Evolutionary conservation across 2,329 filamentous ascomycete genomes (phyloP), one percentile per base, ranked within the genome.

Genomic region (Pseudocercospora macadamiae): DNA sequence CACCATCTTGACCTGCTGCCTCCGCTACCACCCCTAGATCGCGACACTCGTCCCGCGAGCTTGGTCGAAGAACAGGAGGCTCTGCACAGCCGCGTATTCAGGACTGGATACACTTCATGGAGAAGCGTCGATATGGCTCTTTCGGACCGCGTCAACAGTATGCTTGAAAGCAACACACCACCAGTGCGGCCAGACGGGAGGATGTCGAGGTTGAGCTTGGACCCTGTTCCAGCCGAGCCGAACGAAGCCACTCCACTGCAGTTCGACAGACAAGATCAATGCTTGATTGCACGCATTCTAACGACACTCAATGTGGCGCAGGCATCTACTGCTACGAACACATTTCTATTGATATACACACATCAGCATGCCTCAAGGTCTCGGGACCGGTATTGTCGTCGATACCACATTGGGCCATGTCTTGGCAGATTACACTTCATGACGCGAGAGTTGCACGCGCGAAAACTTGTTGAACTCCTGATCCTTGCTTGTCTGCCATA

Each of bases 1-100:
- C 56, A 83, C 81, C 84, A 86, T 83, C 56, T 60, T 64, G 57
- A n/a, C 45, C 28, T 48, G 45, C 51, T 54, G 39, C 28, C 44
- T 34, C 8, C 16, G 34, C 32, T 47, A 10, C 12, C 16, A 6
- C 23, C 5, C 16, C 9, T 4, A 5, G 10, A 14, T n/a, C n/a
- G n/a, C n/a, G 47, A 49, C 7, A 18, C n/a, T 3, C 4, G 8
- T 30, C 26, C 10, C 28, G 28, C 28, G 6, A 32, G 28, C 28
- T 32, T 6, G 28, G 12, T 39, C 36, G 5, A 18, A 12, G 8
- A 39, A 39, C 36, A 16, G 36, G 36, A 34, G 7, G 37, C 28
- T 47, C 52, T 34, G 16, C 25, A 32, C 30, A 34, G 7, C 7
- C 30, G 30, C n/a, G n/a, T n/a, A n/a, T n/a, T n/a, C n/a, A n/a